Evolutionary conservation across 2,329 filamentous ascomycete genomes (phyloP).

Genomic region (Clarireedia paspali): DNA sequence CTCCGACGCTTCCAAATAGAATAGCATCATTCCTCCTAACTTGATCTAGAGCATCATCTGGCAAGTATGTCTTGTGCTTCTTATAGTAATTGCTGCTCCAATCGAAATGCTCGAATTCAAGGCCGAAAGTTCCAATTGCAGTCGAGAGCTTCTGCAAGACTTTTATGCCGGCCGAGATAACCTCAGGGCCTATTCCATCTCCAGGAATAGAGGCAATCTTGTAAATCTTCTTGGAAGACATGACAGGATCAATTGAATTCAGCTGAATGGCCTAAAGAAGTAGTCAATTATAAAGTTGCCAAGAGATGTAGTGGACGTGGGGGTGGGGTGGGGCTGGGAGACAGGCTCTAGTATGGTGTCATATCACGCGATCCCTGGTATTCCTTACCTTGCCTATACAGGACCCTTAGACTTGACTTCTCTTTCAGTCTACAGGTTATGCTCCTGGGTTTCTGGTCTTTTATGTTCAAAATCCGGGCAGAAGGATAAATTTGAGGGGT

Average conservation of each 20-base stretch:
- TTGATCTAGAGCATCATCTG: slow-evolving; percentile 46
- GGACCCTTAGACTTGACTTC: too few species aligned
- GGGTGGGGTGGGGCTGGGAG: too few species aligned
- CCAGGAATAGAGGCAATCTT: slow-evolving; percentile 53
- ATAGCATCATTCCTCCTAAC: slow-evolving; percentile 51
- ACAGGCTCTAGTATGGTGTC: too few species aligned
- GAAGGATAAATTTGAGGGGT: too few species aligned
- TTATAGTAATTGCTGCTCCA: slow-evolving; percentile 54
- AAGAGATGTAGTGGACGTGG: too few species aligned
- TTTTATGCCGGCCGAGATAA: slow-evolving; percentile 51
- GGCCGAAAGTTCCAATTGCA: slow-evolving; percentile 47
- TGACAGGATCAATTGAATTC: neutral
- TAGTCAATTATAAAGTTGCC: too few species aligned
- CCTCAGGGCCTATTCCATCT: slow-evolving; percentile 57
- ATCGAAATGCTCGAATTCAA: slow-evolving; percentile 53
- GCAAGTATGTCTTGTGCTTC: slow-evolving; percentile 50
- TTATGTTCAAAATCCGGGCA: too few species aligned
- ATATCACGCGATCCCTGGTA: too few species aligned
- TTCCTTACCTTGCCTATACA: too few species aligned
- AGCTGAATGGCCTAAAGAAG: too few species aligned
- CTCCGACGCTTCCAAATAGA: slow-evolving; percentile 53
- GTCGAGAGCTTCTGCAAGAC: slow-evolving; percentile 49
- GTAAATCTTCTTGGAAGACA: slow-evolving; percentile 26
- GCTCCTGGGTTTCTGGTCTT: too few species aligned
- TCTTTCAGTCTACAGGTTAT: too few species aligned